Percentiles rank a stretch among this genome's conserved stretches.
phyloP scores from a whole-genome alignment of 345 rosid species.

The Populus pruinosa region DNA sequence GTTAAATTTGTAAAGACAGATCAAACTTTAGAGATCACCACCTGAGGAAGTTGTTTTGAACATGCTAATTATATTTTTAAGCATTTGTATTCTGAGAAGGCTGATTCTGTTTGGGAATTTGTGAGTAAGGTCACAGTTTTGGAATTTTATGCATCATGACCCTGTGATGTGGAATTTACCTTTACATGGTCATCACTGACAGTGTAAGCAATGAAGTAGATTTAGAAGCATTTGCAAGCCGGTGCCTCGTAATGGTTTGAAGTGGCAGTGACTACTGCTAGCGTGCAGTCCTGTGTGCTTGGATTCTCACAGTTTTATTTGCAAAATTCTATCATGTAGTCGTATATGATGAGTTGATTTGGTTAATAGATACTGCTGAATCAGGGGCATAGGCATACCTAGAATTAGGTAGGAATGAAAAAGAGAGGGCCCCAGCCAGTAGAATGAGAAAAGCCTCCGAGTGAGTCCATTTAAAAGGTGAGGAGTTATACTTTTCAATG shows the following conservation, averaged over 20 bases:
- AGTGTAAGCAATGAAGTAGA: background rate
- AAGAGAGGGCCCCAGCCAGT: background rate
- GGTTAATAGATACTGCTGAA: background rate
- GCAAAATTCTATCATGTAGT: background rate
- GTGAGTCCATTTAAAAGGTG: background rate
- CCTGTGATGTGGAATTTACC: background rate
- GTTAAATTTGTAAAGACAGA: background rate
- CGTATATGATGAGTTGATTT: background rate
- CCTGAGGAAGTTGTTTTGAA: background rate
- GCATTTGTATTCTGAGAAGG: background rate
- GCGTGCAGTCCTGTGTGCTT: background rate
- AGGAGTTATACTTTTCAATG: background rate
- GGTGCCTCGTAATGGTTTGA: background rate
- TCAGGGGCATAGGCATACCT: background rate
- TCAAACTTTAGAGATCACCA: background rate
- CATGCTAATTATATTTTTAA: background rate
- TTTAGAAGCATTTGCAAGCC: background rate
- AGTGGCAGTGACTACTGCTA: background rate
- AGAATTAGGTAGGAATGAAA: background rate
- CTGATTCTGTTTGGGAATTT: background rate
- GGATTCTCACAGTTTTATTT: background rate
- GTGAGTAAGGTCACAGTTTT: background rate
- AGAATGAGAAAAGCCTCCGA: background rate
- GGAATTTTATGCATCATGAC: background rate
- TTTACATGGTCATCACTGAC: background rate